A percentile compares a stretch with the other conserved stretches of the same genome.
phyloP scores from a whole-genome alignment of 257 asterid species.

The Nicotiana sylvestris region DNA sequence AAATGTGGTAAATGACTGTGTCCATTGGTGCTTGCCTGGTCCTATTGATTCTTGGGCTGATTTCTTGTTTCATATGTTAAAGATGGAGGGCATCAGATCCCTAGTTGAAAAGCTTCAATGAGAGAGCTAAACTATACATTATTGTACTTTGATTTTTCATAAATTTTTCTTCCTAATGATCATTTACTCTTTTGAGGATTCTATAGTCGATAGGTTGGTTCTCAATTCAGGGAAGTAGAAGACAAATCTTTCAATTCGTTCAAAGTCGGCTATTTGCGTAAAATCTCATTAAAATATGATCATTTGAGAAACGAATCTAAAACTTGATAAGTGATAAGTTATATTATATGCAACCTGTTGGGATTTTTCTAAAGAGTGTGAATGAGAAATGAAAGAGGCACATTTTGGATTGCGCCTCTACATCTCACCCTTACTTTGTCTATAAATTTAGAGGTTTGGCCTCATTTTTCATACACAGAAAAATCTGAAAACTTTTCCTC shows the following conservation, averaged over 20 bases:
- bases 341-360: background rate
- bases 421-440: too few relatives aligned
- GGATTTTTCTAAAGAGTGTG: too few relatives aligned
- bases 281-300: background rate
- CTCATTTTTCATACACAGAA: too few relatives aligned
- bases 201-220: background rate
- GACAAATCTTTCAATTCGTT: background rate
- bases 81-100: slow-evolving; percentile 33
- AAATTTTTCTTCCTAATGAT: background rate
- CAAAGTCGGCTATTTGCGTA: background rate
- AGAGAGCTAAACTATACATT: slow-evolving; percentile 1
- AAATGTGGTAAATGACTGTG: slow-evolving; percentile 37
- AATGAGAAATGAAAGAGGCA: too few relatives aligned
- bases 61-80: slow-evolving; percentile 39
- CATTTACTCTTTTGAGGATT: background rate
- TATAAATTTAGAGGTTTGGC: too few relatives aligned
- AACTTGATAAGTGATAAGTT: background rate
- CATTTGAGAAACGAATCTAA: background rate
- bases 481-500: too few relatives aligned
- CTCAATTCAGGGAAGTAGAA: background rate
- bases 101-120: slow-evolving; percentile 13
- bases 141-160: background rate
- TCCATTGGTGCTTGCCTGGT: slow-evolving; percentile 47
- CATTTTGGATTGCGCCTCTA: too few relatives aligned
- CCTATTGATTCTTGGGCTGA: slow-evolving; percentile 48